Evolutionary conservation across 2,329 filamentous ascomycete genomes (phyloP).

Genomic region (Ophiocordyceps camponoti-leonardi): DNA sequence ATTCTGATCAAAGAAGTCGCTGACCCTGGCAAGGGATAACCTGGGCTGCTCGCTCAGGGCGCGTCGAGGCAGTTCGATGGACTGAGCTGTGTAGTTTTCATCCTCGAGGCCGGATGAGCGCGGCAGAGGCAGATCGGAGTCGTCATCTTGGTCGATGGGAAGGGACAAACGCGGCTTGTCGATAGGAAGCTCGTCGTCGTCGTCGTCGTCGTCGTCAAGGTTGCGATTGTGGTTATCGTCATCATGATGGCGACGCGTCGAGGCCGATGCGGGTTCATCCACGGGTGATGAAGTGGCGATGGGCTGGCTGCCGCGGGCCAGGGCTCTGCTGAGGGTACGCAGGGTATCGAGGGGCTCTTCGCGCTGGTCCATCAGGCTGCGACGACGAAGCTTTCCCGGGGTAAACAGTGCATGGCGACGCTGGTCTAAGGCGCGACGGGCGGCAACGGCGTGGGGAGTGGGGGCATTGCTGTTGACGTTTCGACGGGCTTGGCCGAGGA

Average conservation of each 20-base stretch:
- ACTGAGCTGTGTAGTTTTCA: slow-evolving; percentile 39
- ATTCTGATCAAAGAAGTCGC: slow-evolving; percentile 26
- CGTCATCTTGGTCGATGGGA: slow-evolving; percentile 30
- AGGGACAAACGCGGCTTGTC: slow-evolving; percentile 37
- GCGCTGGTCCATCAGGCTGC: slow-evolving; percentile 36
- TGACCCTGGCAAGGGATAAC: slow-evolving; percentile 34
- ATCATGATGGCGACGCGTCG: slow-evolving; percentile 5
- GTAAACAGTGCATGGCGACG: slow-evolving; percentile 43
- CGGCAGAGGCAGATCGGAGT: slow-evolving; percentile 34
- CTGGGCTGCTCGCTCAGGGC: slow-evolving; percentile 30
- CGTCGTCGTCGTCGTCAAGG: slow-evolving; percentile 22
- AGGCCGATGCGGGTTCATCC: slow-evolving; percentile 9
- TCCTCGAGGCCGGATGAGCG: slow-evolving; percentile 37
- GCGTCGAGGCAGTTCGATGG: slow-evolving; percentile 41
- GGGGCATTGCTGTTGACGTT: slow-evolving; percentile 19
- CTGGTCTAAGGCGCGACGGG: slow-evolving; percentile 38
- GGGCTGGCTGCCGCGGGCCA: slow-evolving; percentile 30
- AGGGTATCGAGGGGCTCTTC: slow-evolving; percentile 37
- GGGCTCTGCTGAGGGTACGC: slow-evolving; percentile 32
- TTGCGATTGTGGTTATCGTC: slow-evolving; percentile 6
- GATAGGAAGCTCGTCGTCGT: slow-evolving; percentile 33
- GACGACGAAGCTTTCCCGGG: slow-evolving; percentile 39
- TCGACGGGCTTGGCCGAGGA: slow-evolving; percentile 12
- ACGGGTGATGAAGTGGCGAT: slow-evolving; percentile 25
- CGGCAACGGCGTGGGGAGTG: slow-evolving; percentile 45